Evolutionary conservation across 495 filamentous ascomycete species (phyloP).

Genomic region (Parathielavia hyrcaniae): DNA sequence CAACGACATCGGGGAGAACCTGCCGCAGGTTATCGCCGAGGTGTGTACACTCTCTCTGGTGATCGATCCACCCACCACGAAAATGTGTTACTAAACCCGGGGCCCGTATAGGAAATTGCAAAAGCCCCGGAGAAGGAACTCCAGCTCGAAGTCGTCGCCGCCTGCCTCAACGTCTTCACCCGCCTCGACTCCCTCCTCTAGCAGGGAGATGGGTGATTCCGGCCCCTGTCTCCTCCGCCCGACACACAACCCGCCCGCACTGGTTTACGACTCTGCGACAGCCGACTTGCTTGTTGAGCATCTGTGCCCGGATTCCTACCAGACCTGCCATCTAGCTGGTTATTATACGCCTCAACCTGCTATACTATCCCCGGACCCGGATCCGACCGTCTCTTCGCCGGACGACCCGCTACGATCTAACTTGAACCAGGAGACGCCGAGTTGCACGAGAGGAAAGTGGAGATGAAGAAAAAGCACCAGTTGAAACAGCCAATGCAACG

Average conservation of each 20-base stretch:
- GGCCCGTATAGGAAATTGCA: constrained; percentile 58
- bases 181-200: constrained; percentile 89
- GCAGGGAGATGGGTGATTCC: neutral
- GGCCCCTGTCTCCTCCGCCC: neutral
- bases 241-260: neutral
- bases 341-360: too few species aligned
- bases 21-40: constrained; percentile 81
- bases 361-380: too few species aligned
- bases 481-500: too few species aligned
- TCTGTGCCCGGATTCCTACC: too few species aligned
- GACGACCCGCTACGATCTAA: too few species aligned
- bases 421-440: too few species aligned
- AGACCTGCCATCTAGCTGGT: too few species aligned
- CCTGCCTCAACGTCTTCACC: constrained; percentile 94
- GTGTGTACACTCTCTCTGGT: constrained; percentile 24
- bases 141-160: constrained; percentile 93
- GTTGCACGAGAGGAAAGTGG: too few species aligned
- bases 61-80: neutral
- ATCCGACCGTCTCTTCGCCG: too few species aligned
- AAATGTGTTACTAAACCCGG: constrained; percentile 12
- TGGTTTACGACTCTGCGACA: neutral
- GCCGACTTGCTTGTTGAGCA: too few species aligned
- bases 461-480: too few species aligned
- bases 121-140: constrained; percentile 83
- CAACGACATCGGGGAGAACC: constrained; percentile 83